phyloP scores from a whole-genome alignment of 1,139 yeast genomes.

The Hemisphaericaspora xylanilytica region DNA sequence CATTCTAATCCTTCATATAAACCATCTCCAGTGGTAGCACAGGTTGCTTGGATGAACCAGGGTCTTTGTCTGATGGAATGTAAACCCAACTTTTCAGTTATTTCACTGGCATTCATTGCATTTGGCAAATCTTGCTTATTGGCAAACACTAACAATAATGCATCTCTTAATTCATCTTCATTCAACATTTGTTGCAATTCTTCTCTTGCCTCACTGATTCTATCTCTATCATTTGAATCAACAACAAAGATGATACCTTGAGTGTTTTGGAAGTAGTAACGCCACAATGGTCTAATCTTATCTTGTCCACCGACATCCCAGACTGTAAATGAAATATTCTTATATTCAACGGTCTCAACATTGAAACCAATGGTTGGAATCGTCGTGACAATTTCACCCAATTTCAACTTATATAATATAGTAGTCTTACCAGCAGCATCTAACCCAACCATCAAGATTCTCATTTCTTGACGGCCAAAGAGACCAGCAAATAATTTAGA shows the following conservation, averaged over 20 bases:
- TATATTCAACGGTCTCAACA: conserved; percentile 41
- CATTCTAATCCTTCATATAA: conserved; percentile 43
- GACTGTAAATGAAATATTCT: conserved; percentile 38
- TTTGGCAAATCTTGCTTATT: conserved; percentile 43
- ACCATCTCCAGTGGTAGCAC: conserved; percentile 43
- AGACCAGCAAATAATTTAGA: conserved; percentile 32
- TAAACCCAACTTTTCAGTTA: conserved; percentile 41
- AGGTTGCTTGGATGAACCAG: conserved; percentile 41
- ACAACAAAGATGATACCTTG: conserved; percentile 41
- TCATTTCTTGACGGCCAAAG: conserved; percentile 40
- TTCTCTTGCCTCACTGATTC: conserved; percentile 41
- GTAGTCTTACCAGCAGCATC: conserved; percentile 45
- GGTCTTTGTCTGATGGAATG: conserved; percentile 41
- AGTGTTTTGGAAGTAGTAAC: conserved; percentile 41
- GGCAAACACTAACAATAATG: conserved; percentile 38
- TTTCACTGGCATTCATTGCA: conserved; percentile 43
- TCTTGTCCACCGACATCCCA: conserved; percentile 47
- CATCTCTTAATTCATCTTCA: conserved; percentile 41
- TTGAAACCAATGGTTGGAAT: conserved; percentile 42
- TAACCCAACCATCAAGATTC: conserved; percentile 41
- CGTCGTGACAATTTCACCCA: conserved; percentile 40
- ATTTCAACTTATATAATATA: conserved; percentile 37
- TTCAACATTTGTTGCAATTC: conserved; percentile 42
- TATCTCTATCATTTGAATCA: conserved; percentile 41
- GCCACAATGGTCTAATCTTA: conserved; percentile 41